These are phyloP conservation scores for Hawksworthiomyces lignivorus DNA, from an alignment of 2,329 filamentous ascomycete species.

Conservation along the genomic window DNA sequence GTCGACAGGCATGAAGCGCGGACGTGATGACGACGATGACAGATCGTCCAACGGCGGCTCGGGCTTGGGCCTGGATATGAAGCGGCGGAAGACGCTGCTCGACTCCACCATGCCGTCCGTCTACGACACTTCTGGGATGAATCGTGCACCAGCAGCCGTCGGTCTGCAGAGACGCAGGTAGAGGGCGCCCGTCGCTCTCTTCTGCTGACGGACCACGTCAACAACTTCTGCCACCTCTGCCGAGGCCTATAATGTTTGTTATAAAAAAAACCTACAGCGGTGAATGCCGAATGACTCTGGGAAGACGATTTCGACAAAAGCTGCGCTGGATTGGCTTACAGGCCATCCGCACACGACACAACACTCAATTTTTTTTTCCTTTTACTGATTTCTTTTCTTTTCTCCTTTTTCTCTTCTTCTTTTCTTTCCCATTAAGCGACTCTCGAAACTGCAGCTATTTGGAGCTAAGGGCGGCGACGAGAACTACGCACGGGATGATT, in stretches of 20 bases:
- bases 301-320: too few species aligned
- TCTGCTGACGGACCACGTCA: too few species aligned
- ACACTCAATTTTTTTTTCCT: neutral
- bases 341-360: too few species aligned
- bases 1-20: slow-evolving; percentile 32
- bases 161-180: slow-evolving; percentile 20
- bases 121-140: slow-evolving; percentile 19
- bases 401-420: neutral
- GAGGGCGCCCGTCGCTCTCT: too few species aligned
- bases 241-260: too few species aligned
- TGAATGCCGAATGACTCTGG: too few species aligned
- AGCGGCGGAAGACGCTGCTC: slow-evolving; percentile 28
- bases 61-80: slow-evolving; percentile 22
- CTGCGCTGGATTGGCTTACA: too few species aligned
- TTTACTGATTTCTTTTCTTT: neutral
- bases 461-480: too few species aligned
- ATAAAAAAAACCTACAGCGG: too few species aligned
- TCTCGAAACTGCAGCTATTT: too few species aligned
- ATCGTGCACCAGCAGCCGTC: slow-evolving; percentile 21
- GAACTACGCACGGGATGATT: too few species aligned
- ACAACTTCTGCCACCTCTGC: too few species aligned
- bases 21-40: slow-evolving; percentile 37
- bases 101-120: slow-evolving; percentile 25
- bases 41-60: slow-evolving; percentile 21
- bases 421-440: neutral